Percentiles rank a stretch among this genome's conserved stretches.
These are phyloP conservation scores for Monosporascus sp. DNA, from an alignment of 2,329 filamentous ascomycete species.

Conservation along the genomic window DNA sequence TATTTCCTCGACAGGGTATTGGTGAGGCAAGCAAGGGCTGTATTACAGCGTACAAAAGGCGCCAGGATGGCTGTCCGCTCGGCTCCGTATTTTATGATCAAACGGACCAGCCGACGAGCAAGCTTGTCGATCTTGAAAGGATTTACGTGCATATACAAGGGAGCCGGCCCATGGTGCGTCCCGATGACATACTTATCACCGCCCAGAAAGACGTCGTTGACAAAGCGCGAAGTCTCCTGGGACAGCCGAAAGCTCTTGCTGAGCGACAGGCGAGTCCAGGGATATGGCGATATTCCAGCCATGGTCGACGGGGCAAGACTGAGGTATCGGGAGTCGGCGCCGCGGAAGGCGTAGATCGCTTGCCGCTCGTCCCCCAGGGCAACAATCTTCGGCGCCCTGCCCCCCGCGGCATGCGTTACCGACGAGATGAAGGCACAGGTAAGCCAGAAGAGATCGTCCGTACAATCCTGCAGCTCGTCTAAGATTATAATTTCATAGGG, in stretches of 20 bases:
- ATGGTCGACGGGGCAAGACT: conserved; percentile 17
- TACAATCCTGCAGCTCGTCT: conserved; percentile 29
- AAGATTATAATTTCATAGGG: conserved; percentile 26
- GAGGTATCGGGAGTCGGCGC: conserved; percentile 23
- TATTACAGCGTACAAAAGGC: conserved; percentile 7
- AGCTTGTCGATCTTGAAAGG: conserved; percentile 5
- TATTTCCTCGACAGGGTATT: conserved; percentile 8
- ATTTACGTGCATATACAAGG: conserved; percentile 18
- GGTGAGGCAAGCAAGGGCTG: conserved; percentile 5
- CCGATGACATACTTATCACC: conserved; percentile 23
- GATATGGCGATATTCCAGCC: conserved; percentile 12
- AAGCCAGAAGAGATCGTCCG: conserved; percentile 21
- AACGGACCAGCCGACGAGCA: conserved; percentile 8
- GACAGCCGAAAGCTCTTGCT: conserved; percentile 24
- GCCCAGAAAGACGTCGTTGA: conserved; percentile 21
- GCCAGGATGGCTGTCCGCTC: conserved; percentile 12
- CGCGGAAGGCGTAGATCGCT: conserved; percentile 23
- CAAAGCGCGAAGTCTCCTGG: conserved; percentile 15
- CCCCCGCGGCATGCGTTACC: conserved; percentile 10
- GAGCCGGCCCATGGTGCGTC: conserved; percentile 21
- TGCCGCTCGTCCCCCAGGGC: conserved; percentile 26
- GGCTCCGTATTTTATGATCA: conserved; percentile 17
- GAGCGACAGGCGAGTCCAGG: conserved; percentile 12
- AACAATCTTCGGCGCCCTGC: conserved; percentile 16
- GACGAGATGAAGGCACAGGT: conserved; percentile 17